Evolutionary conservation across 441 rosid genomes (phyloP), one percentile per base, ranked within the genome.

Genomic region (Mallotus repandus): DNA sequence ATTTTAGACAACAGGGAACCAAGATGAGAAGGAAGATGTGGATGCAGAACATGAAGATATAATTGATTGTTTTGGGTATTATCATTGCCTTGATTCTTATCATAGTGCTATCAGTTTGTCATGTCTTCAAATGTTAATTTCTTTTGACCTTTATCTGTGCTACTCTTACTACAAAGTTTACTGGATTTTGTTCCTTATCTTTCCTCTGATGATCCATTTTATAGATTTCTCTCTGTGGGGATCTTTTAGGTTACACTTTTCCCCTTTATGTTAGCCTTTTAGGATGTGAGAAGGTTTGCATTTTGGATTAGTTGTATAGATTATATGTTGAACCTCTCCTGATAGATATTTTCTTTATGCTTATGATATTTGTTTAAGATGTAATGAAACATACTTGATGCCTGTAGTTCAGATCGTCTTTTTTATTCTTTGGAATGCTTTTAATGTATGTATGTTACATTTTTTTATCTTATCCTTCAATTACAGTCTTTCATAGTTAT

Each of bases 41-140:
- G 99, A 5, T 85, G 18, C 89, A 91, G 85, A 95, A 92, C 80
- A 95, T 95, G 99, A 95, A 95, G 88, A 83, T 95, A 13, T 93
- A 95, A 86, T 82, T 95, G 81, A 83, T 95, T 54, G 99, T 89
- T 63, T 59, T 90, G 56, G 94, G 87, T 53, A 91, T 95, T 76
- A 10, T 94, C 69, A 46, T 88, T 55, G 90, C 89, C 4, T 79
- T 96, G 86, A 87, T 91, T 71, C 91, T 96, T 69, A 86, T 96
- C 81, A 86, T 95, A 60, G 61, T 89, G 59, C 79, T 91, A 81
- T 89, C 96, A 0, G 74, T 89, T 70, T 95, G 99, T 76, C 84
- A 69, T 46, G 97, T 97, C 78, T 89, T 89, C 88, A 88, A 88
- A n/a, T 94, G 98, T 48, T 85, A 74, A 48, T 68, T 61, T 66